Evolutionary conservation across 257 asterid species (phyloP), one percentile per base, ranked within the genome.

Genomic region (Capsicum chinense): DNA sequence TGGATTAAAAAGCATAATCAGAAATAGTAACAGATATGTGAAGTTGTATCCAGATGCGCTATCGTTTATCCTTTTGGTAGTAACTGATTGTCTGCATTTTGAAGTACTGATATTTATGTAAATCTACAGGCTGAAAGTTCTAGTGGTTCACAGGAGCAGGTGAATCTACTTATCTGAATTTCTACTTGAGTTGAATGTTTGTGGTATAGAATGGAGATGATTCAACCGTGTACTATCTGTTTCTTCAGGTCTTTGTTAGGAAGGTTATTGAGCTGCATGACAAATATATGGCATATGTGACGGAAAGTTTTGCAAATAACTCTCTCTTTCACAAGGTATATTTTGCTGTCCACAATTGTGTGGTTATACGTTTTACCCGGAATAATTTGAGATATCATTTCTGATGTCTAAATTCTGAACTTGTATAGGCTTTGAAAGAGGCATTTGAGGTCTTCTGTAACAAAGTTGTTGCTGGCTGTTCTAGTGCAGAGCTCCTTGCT

Each of bases 391-490:
- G 26, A 54, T 79, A 35, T 33, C 58, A 16, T 19, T 58, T 68
- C 57, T 83, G 35, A 44, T 44, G 26, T 42, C 58, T 79, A 69
- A 56, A 8, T 68, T 44, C 35, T 50, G 64, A 19, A 57, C 50
- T 48, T 44, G 57, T 89, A 9, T 83, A 91, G 94, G 91, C 91
- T 35, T 70, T 93, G 48, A 89, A 87, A 83, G 91, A 91, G 63
- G 94, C 94, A 26, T 93, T 93, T 79, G 95, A 88, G 83, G 85
- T 82, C 64, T 91, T 91, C 71, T 91, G 93, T 87, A 93, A 91
- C 84, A 88, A 90, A 66, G 9, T 16, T 33, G 87, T 90, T 71
- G 86, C 89, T 12, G 92, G 93, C 19, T 74, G 82, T 71, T 85
- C 96, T 6, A 83, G 84, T 79, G 92, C 94, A 0, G 95, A 93